These are phyloP conservation scores for Hippophae rhamnoides DNA, from an alignment of 306 rosid species.

Conservation along the genomic window DNA sequence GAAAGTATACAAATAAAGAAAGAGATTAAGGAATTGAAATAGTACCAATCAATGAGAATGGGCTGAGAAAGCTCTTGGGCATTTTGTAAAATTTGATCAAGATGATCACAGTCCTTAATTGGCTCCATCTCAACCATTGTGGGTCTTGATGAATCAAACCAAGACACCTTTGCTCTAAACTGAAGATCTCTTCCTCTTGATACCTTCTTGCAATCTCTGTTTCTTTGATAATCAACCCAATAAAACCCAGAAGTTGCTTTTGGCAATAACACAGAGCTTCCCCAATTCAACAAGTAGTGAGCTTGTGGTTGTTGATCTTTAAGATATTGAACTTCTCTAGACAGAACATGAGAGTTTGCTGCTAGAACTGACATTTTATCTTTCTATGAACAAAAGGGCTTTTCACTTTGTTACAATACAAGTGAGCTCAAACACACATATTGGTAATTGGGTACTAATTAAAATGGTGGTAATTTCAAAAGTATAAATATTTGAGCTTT, in stretches of 20 bases:
- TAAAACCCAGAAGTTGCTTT: conserved; percentile 30
- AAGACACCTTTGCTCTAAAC: conserved; percentile 40
- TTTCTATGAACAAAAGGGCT: neutral
- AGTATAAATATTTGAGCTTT: neutral
- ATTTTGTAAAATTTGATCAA: conserved; percentile 54
- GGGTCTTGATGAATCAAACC: conserved; percentile 57
- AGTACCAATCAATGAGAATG: conserved; percentile 69
- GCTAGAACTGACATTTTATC: conserved; percentile 54
- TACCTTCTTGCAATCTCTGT: conserved; percentile 25
- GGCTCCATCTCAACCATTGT: conserved; percentile 44
- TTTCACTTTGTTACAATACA: neutral
- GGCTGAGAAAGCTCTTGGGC: conserved; percentile 53
- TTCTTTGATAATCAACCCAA: conserved; percentile 21
- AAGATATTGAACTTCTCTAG: conserved; percentile 25
- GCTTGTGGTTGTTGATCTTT: conserved; percentile 34
- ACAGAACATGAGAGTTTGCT: conserved; percentile 40
- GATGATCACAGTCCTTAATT: conserved; percentile 49
- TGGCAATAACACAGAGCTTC: conserved; percentile 10
- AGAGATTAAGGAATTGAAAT: neutral
- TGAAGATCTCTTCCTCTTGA: conserved; percentile 16
- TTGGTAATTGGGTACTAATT: neutral
- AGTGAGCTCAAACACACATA: neutral
- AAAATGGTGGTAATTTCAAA: neutral
- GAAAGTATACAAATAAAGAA: neutral
- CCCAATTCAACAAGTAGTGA: conserved; percentile 10